Evolutionary conservation across 257 asterid genomes (phyloP).

Genomic region (Osmanthus fragrans): DNA sequence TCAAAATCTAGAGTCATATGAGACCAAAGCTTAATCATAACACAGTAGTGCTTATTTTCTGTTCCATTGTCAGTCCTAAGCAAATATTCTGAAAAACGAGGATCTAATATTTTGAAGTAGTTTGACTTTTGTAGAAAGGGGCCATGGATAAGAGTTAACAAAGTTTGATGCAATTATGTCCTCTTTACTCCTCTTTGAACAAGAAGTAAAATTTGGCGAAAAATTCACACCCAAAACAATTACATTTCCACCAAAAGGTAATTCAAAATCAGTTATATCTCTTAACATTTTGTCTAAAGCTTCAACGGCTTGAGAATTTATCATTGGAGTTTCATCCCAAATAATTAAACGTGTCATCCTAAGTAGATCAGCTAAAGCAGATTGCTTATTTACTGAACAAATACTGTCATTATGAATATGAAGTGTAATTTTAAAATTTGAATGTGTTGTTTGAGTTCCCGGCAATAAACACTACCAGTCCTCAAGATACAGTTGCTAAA

Average conservation of each 20-base stretch:
- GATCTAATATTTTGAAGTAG: no score
- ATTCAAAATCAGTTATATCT: background rate
- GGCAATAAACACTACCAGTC: no score
- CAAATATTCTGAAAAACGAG: no score
- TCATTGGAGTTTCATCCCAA: background rate
- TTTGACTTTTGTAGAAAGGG: no score
- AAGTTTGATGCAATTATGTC: background rate
- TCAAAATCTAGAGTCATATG: no score
- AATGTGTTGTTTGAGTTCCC: background rate
- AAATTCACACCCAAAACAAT: background rate
- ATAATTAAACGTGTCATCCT: background rate
- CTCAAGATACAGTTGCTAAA: background rate
- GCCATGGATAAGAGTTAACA: background rate
- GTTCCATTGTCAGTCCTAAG: no score
- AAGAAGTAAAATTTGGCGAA: background rate
- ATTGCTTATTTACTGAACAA: background rate
- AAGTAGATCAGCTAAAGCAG: background rate
- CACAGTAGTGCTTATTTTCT: no score
- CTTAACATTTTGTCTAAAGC: background rate
- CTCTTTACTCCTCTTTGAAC: background rate
- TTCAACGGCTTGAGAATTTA: background rate
- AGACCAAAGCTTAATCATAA: no score
- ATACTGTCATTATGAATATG: background rate
- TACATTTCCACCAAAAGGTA: background rate
- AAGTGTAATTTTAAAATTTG: background rate